Evolutionary conservation across 768 basidiomycete species (phyloP), one percentile per base, ranked within the genome.

Genomic region (Pulveroboletus frians): DNA sequence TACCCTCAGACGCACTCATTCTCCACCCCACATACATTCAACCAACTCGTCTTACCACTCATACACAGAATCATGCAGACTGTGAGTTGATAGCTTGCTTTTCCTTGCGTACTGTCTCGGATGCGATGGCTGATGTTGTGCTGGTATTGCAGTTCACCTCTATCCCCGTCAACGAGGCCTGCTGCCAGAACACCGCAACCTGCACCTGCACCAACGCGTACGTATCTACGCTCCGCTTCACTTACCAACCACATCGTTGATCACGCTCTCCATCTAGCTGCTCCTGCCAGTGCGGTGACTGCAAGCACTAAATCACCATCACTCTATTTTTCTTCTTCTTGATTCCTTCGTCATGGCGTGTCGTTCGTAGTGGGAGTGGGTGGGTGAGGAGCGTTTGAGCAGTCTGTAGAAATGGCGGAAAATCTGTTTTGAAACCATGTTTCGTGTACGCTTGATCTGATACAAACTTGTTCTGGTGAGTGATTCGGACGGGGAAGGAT

Each of bases 121-220:
- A 18, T 14, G 4, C 3, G 9, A 17, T 31, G 5, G 10, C 46
- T 39, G 39, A 49, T 14, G 18, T n/a, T 21, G 20, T 3, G 9
- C 20, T 26, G 27, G 2, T 2, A 9, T 31, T 27, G 13, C 18
- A 56, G 54, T 14, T 47, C 43, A 46, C 17, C 42, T 34, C 56
- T 14, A 37, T 48, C 45, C 60, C 43, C 20, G 54, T 59, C 10
- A 53, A 61, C 48, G 42, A 59, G 36, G 52, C 60, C 26, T 61
- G 60, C 56, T 62, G 60, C 44, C 39, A 43, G 17, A 13, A 43
- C 17, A 9, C 39, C 31, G 17, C 39, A 0, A 9, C 15, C 3
- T 62, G 60, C 50, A 44, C 18, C 10, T 62, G 60, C 49, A 29
- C 38, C 29, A 26, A 4, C 6, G 23, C 49, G 56, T 2, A 39